A percentile compares a stretch with the other conserved stretches of the same genome.
Conservation (phyloP, 345 rosid species). For the Leavenworthia alabamica region DNA sequence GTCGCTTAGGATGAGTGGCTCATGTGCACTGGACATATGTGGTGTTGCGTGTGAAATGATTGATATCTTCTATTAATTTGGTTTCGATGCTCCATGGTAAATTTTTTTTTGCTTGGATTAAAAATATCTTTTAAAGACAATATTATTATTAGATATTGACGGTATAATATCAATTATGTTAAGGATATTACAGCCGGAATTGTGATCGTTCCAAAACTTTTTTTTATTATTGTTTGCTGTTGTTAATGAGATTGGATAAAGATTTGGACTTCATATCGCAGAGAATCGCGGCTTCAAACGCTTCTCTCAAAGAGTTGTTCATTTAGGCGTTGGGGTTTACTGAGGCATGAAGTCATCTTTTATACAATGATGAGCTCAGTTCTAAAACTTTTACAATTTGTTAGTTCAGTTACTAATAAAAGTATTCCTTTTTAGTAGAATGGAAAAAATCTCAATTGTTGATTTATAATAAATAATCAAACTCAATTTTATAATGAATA, state of each 20-base stretch:
- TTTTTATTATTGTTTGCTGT: neutral
- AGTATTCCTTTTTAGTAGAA: neutral
- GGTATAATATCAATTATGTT: slow-evolving; percentile 4
- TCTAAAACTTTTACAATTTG: neutral
- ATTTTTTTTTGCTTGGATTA: neutral
- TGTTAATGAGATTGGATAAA: slow-evolving; percentile 65
- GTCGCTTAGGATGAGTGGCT: slow-evolving; percentile 87
- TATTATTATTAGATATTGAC: neutral
- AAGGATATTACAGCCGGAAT: slow-evolving; percentile 96
- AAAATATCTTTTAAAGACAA: neutral
- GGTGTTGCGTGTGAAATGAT: slow-evolving; percentile 85
- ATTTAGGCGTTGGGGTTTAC: slow-evolving; percentile 48
- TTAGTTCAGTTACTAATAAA: neutral
- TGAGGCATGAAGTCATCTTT: neutral
- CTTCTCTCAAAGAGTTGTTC: slow-evolving; percentile 61
- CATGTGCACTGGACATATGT: slow-evolving; percentile 91
- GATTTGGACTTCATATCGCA: slow-evolving; percentile 75
- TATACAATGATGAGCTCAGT: slow-evolving; percentile 1
- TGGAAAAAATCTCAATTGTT: neutral
- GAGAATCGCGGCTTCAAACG: slow-evolving; percentile 86
- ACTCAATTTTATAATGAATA: too few relatives aligned
- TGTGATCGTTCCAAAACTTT: slow-evolving; percentile 45
- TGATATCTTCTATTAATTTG: slow-evolving; percentile 73
- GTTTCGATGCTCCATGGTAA: slow-evolving; percentile 94
- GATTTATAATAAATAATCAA: too few relatives aligned